Evolutionary conservation across 257 asterid genomes (phyloP).

Genomic region (Przewalskia tangutica): DNA sequence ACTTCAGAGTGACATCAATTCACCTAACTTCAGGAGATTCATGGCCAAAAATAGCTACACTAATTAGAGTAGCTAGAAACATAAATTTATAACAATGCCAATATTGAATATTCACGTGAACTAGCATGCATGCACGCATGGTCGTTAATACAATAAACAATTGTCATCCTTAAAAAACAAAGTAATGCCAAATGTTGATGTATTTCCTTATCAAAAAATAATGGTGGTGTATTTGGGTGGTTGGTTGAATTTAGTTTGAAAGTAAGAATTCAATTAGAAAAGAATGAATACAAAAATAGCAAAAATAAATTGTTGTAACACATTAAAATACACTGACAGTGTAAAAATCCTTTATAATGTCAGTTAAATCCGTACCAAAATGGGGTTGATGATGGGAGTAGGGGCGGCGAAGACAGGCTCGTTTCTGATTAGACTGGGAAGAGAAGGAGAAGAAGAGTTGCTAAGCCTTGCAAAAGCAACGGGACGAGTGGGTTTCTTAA

Average conservation of each 20-base stretch:
- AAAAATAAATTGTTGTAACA: not conserved
- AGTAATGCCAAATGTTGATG: not conserved
- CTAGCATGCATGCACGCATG: not conserved
- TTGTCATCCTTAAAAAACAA: not conserved
- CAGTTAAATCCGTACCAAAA: slow-evolving; percentile 31
- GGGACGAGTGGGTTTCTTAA: slow-evolving; percentile 40
- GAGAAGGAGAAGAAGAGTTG: slow-evolving; percentile 32
- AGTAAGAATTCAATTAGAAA: no score
- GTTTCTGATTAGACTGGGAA: slow-evolving; percentile 70
- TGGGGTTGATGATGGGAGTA: slow-evolving; percentile 70
- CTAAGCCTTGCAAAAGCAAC: slow-evolving; percentile 40
- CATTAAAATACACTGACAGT: not conserved
- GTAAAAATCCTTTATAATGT: no score
- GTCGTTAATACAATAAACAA: not conserved
- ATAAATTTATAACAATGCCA: not conserved
- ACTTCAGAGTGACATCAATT: not conserved
- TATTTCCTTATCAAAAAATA: no score
- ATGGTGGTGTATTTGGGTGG: no score
- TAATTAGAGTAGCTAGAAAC: not conserved
- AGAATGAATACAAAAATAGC: not conserved
- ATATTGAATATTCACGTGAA: not conserved
- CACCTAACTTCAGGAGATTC: slow-evolving; percentile 16
- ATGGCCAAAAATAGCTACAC: not conserved
- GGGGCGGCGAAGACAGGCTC: slow-evolving; percentile 94
- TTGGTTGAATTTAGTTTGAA: not conserved